Percentiles rank a stretch among this genome's conserved stretches.
Conservation (phyloP, 1,139 yeast genomes). For the Chernovozyma aurita region DNA sequence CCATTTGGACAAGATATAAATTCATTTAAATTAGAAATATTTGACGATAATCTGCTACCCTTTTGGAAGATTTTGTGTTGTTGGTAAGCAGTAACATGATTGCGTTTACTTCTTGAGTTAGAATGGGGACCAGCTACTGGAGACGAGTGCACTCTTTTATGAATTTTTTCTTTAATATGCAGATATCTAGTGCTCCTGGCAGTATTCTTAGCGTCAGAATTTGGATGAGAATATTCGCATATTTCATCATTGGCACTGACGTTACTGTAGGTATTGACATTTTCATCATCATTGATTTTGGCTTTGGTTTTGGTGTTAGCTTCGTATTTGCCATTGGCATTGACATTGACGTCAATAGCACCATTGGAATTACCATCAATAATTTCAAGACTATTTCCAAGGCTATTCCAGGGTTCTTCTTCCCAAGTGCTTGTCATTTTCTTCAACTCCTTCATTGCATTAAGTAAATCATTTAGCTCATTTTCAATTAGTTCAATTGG, state of each 20-base stretch:
- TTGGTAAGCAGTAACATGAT: too few relatives aligned
- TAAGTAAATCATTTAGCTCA: background rate
- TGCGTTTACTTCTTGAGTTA: background rate
- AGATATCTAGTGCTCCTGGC: too few relatives aligned
- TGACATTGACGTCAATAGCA: background rate
- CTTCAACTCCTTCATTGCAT: background rate
- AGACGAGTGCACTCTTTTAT: background rate
- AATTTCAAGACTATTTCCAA: too few relatives aligned
- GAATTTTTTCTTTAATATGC: background rate
- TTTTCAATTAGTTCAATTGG: background rate
- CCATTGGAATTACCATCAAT: background rate
- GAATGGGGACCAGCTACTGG: background rate
- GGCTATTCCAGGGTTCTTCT: too few relatives aligned
- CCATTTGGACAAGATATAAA: constrained; percentile 2
- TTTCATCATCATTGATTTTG: too few relatives aligned
- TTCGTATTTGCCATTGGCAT: background rate
- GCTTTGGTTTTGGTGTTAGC: too few relatives aligned
- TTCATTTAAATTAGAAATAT: background rate
- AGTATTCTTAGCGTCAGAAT: too few relatives aligned
- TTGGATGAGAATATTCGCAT: too few relatives aligned
- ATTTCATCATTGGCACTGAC: too few relatives aligned
- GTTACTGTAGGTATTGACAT: too few relatives aligned
- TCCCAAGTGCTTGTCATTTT: background rate
- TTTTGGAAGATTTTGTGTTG: too few relatives aligned
- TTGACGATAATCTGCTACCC: background rate